These are phyloP conservation scores for Emydomyces testavorans DNA, from an alignment of 2,329 filamentous ascomycete genomes.

Conservation along the genomic window DNA sequence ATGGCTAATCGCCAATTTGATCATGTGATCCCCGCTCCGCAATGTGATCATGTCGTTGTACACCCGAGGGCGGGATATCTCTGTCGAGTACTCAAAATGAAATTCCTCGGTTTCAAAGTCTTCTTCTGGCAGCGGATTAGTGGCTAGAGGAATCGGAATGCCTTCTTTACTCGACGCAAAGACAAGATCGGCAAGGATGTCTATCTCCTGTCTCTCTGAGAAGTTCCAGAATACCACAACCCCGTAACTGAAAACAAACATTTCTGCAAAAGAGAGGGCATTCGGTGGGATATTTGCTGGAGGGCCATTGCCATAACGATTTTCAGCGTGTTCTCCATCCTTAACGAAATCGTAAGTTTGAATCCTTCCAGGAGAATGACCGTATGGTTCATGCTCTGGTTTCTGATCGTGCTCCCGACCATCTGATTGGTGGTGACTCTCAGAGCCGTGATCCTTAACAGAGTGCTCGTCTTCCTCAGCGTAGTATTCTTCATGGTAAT, in stretches of 20 bases:
- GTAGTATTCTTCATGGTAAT: conserved; percentile 85
- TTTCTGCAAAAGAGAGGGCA: conserved; percentile 73
- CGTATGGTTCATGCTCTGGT: conserved; percentile 11
- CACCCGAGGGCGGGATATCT: conserved; percentile 75
- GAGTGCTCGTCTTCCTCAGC: conserved; percentile 48
- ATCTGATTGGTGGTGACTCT: conserved; percentile 16
- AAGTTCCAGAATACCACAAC: conserved; percentile 99
- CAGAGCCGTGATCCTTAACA: conserved; percentile 28
- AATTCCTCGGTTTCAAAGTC: conserved; percentile 98
- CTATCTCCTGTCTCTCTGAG: conserved; percentile 88
- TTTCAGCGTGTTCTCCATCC: conserved; percentile 18
- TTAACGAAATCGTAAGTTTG: conserved; percentile 12
- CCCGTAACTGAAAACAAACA: conserved; percentile 95
- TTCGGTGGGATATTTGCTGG: conserved; percentile 47
- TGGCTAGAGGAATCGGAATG: conserved; percentile 52
- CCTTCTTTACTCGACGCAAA: conserved; percentile 49
- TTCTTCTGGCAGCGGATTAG: conserved; percentile 67
- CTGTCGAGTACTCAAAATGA: conserved; percentile 88
- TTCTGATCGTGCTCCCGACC: conserved; percentile 6
- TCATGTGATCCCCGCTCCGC: conserved; percentile 93
- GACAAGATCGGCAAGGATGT: conserved; percentile 85
- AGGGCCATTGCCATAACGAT: not conserved
- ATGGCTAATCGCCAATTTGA: conserved; percentile 94
- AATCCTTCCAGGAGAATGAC: conserved; percentile 18
- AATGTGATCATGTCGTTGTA: conserved; percentile 99